phyloP scores from a whole-genome alignment of 129 eudicot genomes.

The Daucus carota region DNA sequence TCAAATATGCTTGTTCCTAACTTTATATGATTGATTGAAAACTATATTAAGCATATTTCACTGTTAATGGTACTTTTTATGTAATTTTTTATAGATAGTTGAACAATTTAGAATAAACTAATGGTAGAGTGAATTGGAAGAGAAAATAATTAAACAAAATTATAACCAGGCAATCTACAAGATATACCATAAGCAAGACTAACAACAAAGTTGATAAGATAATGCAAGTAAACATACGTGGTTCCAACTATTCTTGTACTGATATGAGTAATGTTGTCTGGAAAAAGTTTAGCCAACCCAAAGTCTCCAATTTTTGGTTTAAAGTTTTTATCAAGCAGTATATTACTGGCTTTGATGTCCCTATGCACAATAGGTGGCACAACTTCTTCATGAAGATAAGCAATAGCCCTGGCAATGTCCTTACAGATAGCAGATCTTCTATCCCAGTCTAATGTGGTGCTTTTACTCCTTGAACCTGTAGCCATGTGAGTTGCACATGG shows the following conservation, averaged over 20 bases:
- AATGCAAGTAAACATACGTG: conserved; percentile 46
- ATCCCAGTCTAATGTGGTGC: conserved; percentile 50
- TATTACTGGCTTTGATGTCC: conserved; percentile 94
- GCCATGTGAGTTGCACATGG: background rate
- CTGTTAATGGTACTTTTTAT: background rate
- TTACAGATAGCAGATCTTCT: conserved; percentile 62
- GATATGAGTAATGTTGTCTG: conserved; percentile 89
- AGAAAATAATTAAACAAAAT: background rate
- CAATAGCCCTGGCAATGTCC: conserved; percentile 83
- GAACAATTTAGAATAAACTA: background rate
- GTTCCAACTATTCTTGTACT: conserved; percentile 93
- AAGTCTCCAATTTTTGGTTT: conserved; percentile 92
- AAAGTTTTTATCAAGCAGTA: conserved; percentile 66
- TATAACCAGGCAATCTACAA: background rate
- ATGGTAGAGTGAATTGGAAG: background rate
- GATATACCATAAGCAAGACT: background rate
- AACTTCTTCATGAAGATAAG: conserved; percentile 94
- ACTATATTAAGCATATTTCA: background rate
- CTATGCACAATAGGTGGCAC: conserved; percentile 88
- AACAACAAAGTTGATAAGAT: background rate
- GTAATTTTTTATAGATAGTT: background rate
- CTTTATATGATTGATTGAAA: background rate
- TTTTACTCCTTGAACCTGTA: conserved; percentile 45
- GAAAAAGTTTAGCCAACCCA: conserved; percentile 96
- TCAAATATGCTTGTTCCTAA: background rate